phyloP scores from a whole-genome alignment of 2,329 filamentous ascomycete genomes.

The Peltaster fructicola region DNA sequence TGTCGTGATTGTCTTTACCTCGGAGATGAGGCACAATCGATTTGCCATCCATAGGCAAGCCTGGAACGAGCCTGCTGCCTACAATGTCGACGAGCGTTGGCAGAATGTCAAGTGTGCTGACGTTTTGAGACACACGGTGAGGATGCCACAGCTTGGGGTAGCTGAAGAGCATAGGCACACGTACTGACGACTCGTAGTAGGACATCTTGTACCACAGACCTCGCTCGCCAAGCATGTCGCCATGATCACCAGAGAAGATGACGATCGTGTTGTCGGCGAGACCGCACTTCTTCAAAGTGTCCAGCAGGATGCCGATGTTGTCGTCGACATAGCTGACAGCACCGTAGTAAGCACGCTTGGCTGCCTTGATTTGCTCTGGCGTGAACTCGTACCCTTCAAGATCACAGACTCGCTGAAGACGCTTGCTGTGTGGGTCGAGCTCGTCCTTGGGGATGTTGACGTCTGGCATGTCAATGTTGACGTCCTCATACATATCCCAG shows the following conservation, averaged over 20 bases:
- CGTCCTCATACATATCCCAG: conserved; percentile 80
- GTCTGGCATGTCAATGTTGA: conserved; percentile 70
- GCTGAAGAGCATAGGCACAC: conserved; percentile 73
- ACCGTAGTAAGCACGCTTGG: conserved; percentile 78
- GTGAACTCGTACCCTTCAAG: conserved; percentile 70
- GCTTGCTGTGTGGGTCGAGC: conserved; percentile 73
- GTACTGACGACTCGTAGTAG: conserved; percentile 81
- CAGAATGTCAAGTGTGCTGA: conserved; percentile 79
- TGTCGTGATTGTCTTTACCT: conserved; percentile 53
- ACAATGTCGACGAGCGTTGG: conserved; percentile 76
- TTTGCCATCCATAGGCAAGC: conserved; percentile 69
- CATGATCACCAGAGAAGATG: conserved; percentile 85
- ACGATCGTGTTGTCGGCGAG: conserved; percentile 76
- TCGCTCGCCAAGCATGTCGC: conserved; percentile 88
- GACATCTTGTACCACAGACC: conserved; percentile 96
- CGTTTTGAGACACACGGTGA: conserved; percentile 62
- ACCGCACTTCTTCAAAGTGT: conserved; percentile 59
- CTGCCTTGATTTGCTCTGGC: conserved; percentile 70
- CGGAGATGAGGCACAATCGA: conserved; percentile 66
- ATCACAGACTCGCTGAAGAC: conserved; percentile 71
- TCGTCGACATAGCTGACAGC: conserved; percentile 89
- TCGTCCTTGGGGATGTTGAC: conserved; percentile 63
- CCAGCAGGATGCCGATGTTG: conserved; percentile 68
- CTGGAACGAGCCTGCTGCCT: conserved; percentile 48
- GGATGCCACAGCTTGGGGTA: conserved; percentile 59